Evolutionary conservation across 768 basidiomycete genomes (phyloP).

Genomic region (Pisolithus sp.): DNA sequence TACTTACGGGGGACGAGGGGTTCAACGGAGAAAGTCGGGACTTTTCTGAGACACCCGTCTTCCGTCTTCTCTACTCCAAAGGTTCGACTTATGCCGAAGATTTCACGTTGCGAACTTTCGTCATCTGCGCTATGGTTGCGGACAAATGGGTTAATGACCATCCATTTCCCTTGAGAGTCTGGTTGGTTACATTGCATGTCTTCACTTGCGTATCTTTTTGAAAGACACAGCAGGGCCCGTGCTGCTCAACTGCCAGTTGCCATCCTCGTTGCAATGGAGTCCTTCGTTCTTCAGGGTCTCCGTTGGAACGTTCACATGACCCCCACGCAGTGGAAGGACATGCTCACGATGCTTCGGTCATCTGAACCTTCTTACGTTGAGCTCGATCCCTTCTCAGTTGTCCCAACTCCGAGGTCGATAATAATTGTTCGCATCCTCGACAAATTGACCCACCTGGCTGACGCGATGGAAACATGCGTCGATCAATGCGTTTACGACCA

Average conservation of each 20-base stretch:
- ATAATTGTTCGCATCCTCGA: conserved; percentile 18
- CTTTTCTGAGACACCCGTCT: conserved; percentile 25
- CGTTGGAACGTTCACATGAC: conserved; percentile 3
- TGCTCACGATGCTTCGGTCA: conserved; percentile 7
- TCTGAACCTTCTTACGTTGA: conserved; percentile 19
- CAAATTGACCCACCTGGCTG: conserved; percentile 10
- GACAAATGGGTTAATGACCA: conserved; percentile 30
- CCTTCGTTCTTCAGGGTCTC: conserved; percentile 8
- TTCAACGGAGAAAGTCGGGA: conserved; percentile 9
- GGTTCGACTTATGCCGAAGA: conserved; percentile 25
- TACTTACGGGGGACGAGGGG: conserved; percentile 15
- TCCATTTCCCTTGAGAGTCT: conserved; percentile 23
- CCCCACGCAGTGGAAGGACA: conserved; percentile 19
- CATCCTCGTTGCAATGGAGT: conserved; percentile 21
- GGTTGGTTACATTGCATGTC: conserved; percentile 15
- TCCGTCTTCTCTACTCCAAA: conserved; percentile 24
- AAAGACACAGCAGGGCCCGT: conserved; percentile 14
- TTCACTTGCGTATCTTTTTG: not conserved
- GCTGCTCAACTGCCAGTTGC: conserved; percentile 16
- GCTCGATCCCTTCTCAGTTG: conserved; percentile 21
- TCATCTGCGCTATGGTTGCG: conserved; percentile 30
- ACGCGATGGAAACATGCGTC: not conserved
- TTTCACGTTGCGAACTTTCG: conserved; percentile 30
- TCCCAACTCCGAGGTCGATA: conserved; percentile 7
- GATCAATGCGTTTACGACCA: not conserved